Evolutionary conservation across 2,329 filamentous ascomycete species (phyloP).

Genomic region (Graphiopsis chlorocephala): DNA sequence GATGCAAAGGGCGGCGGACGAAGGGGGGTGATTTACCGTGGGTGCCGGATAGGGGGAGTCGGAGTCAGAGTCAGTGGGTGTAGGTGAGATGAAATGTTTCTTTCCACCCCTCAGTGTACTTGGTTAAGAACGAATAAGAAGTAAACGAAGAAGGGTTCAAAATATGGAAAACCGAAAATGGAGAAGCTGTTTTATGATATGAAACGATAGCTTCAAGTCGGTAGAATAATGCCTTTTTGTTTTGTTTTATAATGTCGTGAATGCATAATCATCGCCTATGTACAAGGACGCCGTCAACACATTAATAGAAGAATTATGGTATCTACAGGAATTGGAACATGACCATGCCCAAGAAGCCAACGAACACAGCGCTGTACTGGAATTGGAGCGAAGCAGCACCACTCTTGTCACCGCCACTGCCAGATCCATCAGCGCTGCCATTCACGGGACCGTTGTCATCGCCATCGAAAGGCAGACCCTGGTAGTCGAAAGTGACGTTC

Average conservation of each 20-base stretch:
- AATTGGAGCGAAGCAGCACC: neutral
- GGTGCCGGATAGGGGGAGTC: neutral
- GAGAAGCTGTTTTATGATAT: no score
- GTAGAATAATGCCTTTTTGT: neutral
- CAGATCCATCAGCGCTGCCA: constrained; percentile 10
- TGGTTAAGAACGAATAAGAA: no score
- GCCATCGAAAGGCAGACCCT: constrained; percentile 43
- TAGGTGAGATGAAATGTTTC: neutral
- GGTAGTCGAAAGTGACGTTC: constrained; percentile 68
- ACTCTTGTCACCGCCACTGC: neutral
- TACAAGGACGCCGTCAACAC: neutral
- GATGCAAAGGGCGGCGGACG: neutral
- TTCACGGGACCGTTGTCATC: constrained; percentile 15
- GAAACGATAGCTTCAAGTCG: no score
- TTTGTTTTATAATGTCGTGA: neutral
- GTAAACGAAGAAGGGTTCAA: no score
- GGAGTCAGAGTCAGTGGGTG: no score
- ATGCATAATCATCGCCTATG: neutral
- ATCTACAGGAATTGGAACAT: constrained; percentile 11
- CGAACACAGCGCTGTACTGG: constrained; percentile 6
- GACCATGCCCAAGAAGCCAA: constrained; percentile 6
- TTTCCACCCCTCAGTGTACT: no score
- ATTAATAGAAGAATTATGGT: neutral
- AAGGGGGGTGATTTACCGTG: neutral
- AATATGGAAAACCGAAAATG: no score